Conservation (phyloP, 345 rosid genomes). For the Acer negundo region DNA sequence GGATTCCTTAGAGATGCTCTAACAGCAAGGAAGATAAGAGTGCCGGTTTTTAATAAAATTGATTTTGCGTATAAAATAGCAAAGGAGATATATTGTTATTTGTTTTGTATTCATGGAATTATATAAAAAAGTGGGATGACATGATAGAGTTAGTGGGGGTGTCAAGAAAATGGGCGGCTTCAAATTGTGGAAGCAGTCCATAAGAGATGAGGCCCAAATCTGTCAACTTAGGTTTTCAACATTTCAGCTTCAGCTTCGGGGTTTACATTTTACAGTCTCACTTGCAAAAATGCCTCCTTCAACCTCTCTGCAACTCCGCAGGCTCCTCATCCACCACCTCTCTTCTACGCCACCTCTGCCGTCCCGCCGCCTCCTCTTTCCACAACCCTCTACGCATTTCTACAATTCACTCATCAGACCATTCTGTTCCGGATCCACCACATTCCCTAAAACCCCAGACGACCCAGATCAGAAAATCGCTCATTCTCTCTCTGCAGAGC, state of each 20-base stretch:
- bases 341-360: constrained; percentile 26
- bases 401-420: constrained; percentile 27
- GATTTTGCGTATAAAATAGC: too few relatives aligned
- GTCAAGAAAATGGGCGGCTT: too few relatives aligned
- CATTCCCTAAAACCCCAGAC: constrained; percentile 22
- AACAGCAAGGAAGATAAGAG: too few relatives aligned
- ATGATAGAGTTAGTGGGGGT: too few relatives aligned
- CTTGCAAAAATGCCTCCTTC: constrained; percentile 53
- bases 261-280: not conserved
- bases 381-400: constrained; percentile 24
- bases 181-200: too few relatives aligned
- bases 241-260: not conserved
- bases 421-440: constrained; percentile 41
- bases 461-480: constrained; percentile 45
- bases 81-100: too few relatives aligned
- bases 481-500: constrained; percentile 69
- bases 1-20: too few relatives aligned
- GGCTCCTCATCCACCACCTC: constrained; percentile 36
- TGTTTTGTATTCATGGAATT: too few relatives aligned
- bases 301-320: constrained; percentile 54
- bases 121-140: too few relatives aligned
- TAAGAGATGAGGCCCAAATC: too few relatives aligned
- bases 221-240: not conserved
- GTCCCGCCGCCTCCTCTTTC: constrained; percentile 7
- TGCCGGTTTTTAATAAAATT: too few relatives aligned